These are phyloP conservation scores for Petunia hybrid DNA, from an alignment of 305 asterid genomes.

Conservation along the genomic window DNA sequence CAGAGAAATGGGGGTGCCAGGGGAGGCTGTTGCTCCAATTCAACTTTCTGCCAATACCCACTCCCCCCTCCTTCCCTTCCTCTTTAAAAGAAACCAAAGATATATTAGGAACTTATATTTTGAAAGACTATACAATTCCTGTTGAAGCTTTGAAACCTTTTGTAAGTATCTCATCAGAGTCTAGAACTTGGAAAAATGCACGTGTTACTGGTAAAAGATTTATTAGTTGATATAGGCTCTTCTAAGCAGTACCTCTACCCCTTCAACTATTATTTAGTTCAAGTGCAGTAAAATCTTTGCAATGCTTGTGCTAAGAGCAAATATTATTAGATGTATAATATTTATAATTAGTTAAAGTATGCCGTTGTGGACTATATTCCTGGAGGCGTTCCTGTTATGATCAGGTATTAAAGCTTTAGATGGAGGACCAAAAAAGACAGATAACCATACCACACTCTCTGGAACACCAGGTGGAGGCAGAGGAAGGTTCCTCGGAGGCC, in stretches of 20 bases:
- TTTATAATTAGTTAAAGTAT: not conserved
- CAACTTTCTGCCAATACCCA: not conserved
- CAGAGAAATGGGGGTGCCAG: too few species aligned
- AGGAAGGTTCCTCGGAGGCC: conserved; percentile 88
- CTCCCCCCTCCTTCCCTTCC: not conserved
- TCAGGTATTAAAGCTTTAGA: conserved; percentile 10
- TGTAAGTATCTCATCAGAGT: not conserved
- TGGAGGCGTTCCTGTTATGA: conserved; percentile 8
- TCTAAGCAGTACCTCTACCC: not conserved
- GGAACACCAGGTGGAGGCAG: conserved; percentile 96
- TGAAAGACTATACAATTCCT: not conserved
- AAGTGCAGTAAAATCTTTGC: conserved; percentile 3
- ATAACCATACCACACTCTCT: conserved; percentile 75
- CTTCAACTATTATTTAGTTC: not conserved
- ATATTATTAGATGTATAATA: not conserved
- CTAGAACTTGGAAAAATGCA: not conserved
- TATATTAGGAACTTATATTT: not conserved
- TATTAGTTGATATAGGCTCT: not conserved
- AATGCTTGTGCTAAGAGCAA: not conserved
- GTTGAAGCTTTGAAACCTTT: conserved; percentile 7
- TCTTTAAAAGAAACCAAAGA: not conserved
- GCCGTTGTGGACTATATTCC: not conserved
- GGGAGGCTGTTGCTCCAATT: not conserved
- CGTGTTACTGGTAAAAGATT: not conserved
- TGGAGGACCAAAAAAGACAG: not conserved